Evolutionary conservation across 176 grass and related monocot species (phyloP).

Genomic region (Puya raimondii): DNA sequence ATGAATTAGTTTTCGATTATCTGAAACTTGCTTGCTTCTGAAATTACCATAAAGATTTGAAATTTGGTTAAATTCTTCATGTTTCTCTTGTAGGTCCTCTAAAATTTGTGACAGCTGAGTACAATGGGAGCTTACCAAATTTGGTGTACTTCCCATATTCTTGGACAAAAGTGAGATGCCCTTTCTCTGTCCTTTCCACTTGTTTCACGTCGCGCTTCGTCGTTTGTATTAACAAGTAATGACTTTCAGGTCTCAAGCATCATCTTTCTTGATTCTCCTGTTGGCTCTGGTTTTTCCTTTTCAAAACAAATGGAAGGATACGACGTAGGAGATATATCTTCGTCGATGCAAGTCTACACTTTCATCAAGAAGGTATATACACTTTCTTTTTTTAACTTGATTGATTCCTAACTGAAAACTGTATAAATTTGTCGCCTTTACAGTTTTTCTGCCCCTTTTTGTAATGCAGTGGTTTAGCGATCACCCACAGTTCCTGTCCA

Average conservation of each 20-base stretch:
- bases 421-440: too few species aligned
- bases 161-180: slow-evolving; percentile 10
- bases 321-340: slow-evolving; percentile 25
- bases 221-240: neutral
- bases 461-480: slow-evolving; percentile 42
- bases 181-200: neutral
- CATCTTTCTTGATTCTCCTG: slow-evolving; percentile 24
- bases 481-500: slow-evolving; percentile 29
- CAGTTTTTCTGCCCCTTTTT: neutral
- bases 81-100: neutral
- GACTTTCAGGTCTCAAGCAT: slow-evolving; percentile 33
- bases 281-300: slow-evolving; percentile 43
- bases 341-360: slow-evolving; percentile 29
- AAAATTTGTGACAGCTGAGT: neutral
- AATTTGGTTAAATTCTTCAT: neutral
- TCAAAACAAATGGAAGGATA: slow-evolving; percentile 30
- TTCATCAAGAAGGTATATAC: slow-evolving; percentile 43
- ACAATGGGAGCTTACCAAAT: neutral
- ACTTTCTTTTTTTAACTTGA: neutral
- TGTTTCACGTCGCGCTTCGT: neutral
- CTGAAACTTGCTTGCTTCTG: neutral
- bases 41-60: neutral
- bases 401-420: neutral
- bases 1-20: too few species aligned
- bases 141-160: slow-evolving; percentile 4